These are phyloP conservation scores for Colletotrichum caudatum DNA, from an alignment of 2,329 filamentous ascomycete species.

Conservation along the genomic window DNA sequence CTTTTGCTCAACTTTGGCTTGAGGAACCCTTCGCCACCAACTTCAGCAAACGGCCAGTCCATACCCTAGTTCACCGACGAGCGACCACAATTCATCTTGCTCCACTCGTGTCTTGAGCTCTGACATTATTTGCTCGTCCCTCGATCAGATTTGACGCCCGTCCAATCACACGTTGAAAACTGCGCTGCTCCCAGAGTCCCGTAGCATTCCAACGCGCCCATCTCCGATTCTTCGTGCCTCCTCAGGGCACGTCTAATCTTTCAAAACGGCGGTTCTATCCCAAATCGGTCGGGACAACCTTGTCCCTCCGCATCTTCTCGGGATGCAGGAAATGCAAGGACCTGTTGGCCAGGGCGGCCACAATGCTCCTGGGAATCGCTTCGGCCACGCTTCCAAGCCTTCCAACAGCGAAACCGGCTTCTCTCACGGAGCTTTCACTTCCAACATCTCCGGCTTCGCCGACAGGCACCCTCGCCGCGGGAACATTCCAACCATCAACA, in stretches of 20 bases:
- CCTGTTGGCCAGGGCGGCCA: slow-evolving; percentile 70
- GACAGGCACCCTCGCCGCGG: slow-evolving; percentile 86
- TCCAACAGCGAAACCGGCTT: slow-evolving; percentile 89
- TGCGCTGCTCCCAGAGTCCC: slow-evolving; percentile 28
- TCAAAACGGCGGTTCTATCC: slow-evolving; percentile 87
- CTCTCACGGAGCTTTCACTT: slow-evolving; percentile 91
- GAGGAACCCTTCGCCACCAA: slow-evolving; percentile 22
- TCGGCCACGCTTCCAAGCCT: slow-evolving; percentile 82
- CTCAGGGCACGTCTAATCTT: slow-evolving; percentile 67
- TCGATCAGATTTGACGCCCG: slow-evolving; percentile 24
- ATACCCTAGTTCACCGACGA: slow-evolving; percentile 7
- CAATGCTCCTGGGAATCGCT: slow-evolving; percentile 69
- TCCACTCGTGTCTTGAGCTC: slow-evolving; percentile 23
- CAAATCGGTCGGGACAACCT: slow-evolving; percentile 83
- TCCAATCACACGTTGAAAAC: slow-evolving; percentile 22
- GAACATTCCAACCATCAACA: slow-evolving; percentile 95
- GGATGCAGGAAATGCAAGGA: slow-evolving; percentile 89
- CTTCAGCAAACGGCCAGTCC: slow-evolving; percentile 23
- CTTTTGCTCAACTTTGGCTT: slow-evolving; percentile 8
- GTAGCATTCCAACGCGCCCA: slow-evolving; percentile 43
- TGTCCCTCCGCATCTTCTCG: slow-evolving; percentile 87
- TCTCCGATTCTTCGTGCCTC: slow-evolving; percentile 59
- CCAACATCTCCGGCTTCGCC: slow-evolving; percentile 85
- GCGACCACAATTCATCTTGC: slow-evolving; percentile 14
- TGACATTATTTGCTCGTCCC: slow-evolving; percentile 26